A percentile compares a stretch with the other conserved stretches of the same genome.
Evolutionary conservation across 306 rosid species (phyloP).

Genomic region (Styphnolobium japonicum): DNA sequence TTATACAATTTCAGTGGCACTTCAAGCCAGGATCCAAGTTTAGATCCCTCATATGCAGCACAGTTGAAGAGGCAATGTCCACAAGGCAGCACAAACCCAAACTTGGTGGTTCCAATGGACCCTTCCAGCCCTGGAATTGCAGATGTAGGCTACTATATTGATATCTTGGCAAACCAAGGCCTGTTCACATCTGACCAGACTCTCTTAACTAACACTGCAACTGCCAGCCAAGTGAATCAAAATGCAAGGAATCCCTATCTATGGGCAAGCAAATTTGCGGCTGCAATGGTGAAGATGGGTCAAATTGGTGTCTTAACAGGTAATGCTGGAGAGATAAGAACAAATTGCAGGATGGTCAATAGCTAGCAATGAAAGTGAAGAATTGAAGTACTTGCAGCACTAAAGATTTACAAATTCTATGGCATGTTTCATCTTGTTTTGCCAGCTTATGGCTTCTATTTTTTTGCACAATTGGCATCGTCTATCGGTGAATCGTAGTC

Average conservation of each 20-base stretch:
- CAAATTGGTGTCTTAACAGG: slow-evolving; percentile 53
- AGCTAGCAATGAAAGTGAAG: slow-evolving; percentile 9
- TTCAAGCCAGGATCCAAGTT: slow-evolving; percentile 57
- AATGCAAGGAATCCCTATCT: slow-evolving; percentile 40
- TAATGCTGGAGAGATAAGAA: slow-evolving; percentile 55
- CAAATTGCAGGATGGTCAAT: slow-evolving; percentile 51
- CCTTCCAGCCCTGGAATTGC: slow-evolving; percentile 45
- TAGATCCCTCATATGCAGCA: slow-evolving; percentile 47
- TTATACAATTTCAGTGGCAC: slow-evolving; percentile 63
- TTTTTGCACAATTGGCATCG: not conserved
- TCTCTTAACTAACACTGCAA: slow-evolving; percentile 38
- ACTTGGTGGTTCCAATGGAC: slow-evolving; percentile 61
- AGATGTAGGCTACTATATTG: slow-evolving; percentile 45
- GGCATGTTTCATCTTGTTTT: slow-evolving; percentile 16
- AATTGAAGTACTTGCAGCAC: slow-evolving; percentile 1
- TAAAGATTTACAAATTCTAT: not conserved
- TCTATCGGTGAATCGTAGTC: not conserved
- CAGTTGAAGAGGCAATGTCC: slow-evolving; percentile 60
- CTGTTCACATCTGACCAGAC: slow-evolving; percentile 71
- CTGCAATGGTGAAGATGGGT: slow-evolving; percentile 77
- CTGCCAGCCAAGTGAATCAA: slow-evolving; percentile 48
- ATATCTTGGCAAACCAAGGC: slow-evolving; percentile 47
- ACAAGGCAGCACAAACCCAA: slow-evolving; percentile 43
- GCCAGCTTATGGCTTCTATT: not conserved
- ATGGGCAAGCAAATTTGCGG: slow-evolving; percentile 53